Evolutionary conservation across 257 asterid genomes (phyloP), one percentile per base, ranked within the genome.

Genomic region (Solanum bukasovii): DNA sequence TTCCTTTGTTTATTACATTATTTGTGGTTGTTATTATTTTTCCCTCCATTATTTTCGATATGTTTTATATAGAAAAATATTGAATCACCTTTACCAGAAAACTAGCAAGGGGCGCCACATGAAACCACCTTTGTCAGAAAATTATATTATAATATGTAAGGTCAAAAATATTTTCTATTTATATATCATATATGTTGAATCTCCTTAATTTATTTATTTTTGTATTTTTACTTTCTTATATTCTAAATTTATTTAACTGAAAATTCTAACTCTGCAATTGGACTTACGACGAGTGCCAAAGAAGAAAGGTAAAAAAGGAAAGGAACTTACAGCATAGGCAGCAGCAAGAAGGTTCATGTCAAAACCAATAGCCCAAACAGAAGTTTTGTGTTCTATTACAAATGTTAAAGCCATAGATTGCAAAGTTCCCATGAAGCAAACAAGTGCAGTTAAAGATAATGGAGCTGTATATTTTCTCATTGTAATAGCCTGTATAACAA

Each of bases 341-440:
- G 99, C 99, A 20, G 99, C 98, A n/a, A 96, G 89, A 20, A 96
- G 95, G 88, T 96, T 94, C 98, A 94, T 93, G 92, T 96, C 99
- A 90, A 92, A 92, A 7, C 98, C 99, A 44, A 95, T 93, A 52
- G 85, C 88, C 99, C 99, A 96, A 81, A 93, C 98, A 79, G 94
- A 89, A 70, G 95, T 88, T 29, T 84, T 93, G 89, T 92, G 98
- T 75, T 96, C 98, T 98, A 94, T 94, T 29, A 94, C 98, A 14
- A 94, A 87, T 35, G 99, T 94, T 37, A 96, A 96, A 18, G 91
- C 99, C 73, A 92, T 94, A 1, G 99, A 94, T 85, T 96, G 99
- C 44, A 96, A 87, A n/a, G 99, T 96, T 87, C 99, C 99, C 94
- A 96, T 72, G 86, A 94, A 95, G 92, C 99, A 96, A 70, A 96